Base-by-base conservation (phyloP, 106 monocot species). In the Triglochin maritima region DNA sequence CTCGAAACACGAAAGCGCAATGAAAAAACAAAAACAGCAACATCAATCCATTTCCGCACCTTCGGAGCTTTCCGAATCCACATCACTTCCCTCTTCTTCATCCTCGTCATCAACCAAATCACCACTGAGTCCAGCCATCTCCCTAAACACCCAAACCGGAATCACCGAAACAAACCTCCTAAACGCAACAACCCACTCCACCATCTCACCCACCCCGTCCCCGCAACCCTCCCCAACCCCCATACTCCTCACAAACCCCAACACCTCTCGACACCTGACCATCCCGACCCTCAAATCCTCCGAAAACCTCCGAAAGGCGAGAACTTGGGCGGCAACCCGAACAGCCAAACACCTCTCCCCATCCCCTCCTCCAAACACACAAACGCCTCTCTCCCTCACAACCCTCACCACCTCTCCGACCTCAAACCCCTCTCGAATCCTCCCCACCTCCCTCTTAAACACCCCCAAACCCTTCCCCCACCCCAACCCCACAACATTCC, bases 391-490 rank as follows among this genome's bases (percentile, higher is more conserved):
- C 49, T 64, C 59, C 14, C 56, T 42, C 15, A 84, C 66, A 58
- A 77, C 80, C 17, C 55, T n/a, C 66, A 74, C 2, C 63, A 84
- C 50, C 45, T 77, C 80, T 9, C 2, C 16, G 9, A 75, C 59
- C 6, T 69, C 70, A 51, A 84, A 81, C 7, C 64, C 68, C 44
- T 29, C 42, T 58, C 43, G n/a, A 7, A 11, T 45, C 44, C 16
- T 44, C 50, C 9, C 17, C 44, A 44, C 17, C 41, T 43, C 6
- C 43, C 49, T 49, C 6, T 9, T 43, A 14, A 17, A 58, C 56
- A 42, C 4, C 7, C 17, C 55, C 71, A 49, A 82, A 78, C 2
- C 56, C 69, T 8, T 6, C 45, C 62, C 44, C 4, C 56, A 45
- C 44, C 43, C 16, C 44, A 42, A 11, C 3, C 61, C 51, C 16